These are phyloP conservation scores for Lyophyllum decastes DNA, from an alignment of 768 basidiomycete species.

Conservation along the genomic window DNA sequence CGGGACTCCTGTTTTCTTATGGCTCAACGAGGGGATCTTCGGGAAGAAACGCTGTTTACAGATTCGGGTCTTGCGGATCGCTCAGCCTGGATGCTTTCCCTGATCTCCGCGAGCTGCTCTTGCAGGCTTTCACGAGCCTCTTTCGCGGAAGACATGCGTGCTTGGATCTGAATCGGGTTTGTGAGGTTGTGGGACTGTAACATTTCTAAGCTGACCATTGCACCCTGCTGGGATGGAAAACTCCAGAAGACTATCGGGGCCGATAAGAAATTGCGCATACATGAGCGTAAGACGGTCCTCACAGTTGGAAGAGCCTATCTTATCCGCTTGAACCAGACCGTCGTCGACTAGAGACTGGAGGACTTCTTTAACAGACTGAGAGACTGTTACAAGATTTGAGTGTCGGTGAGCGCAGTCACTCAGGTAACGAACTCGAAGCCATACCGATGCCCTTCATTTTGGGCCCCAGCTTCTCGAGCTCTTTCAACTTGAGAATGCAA, in stretches of 20 bases:
- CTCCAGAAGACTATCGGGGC: slow-evolving; percentile 83
- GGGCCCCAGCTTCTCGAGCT: slow-evolving; percentile 85
- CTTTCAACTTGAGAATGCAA: slow-evolving; percentile 63
- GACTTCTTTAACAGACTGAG: slow-evolving; percentile 91
- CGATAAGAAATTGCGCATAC: slow-evolving; percentile 19
- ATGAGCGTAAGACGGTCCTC: slow-evolving; percentile 26
- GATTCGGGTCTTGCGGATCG: slow-evolving; percentile 56
- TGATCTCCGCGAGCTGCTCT: slow-evolving; percentile 52
- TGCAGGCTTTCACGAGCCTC: slow-evolving; percentile 44
- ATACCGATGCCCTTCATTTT: slow-evolving; percentile 91
- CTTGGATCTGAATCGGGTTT: slow-evolving; percentile 49
- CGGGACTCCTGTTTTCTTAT: slow-evolving; percentile 56
- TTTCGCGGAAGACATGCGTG: slow-evolving; percentile 50
- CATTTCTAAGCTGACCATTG: slow-evolving; percentile 48
- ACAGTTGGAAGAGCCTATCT: slow-evolving; percentile 96
- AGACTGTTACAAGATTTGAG: slow-evolving; percentile 47
- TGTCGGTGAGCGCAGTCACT: background rate
- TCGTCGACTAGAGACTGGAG: slow-evolving; percentile 87
- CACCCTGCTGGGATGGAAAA: slow-evolving; percentile 87
- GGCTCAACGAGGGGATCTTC: slow-evolving; percentile 4
- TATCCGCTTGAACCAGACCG: slow-evolving; percentile 82
- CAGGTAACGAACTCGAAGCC: background rate
- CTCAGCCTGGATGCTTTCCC: slow-evolving; percentile 48
- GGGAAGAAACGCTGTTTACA: slow-evolving; percentile 35
- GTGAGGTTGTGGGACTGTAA: background rate